Percentiles rank a stretch among this genome's conserved stretches.
Evolutionary conservation across 1,284 basidiomycete species (phyloP).

Genomic region (Pyrrhoderma lamaoense): DNA sequence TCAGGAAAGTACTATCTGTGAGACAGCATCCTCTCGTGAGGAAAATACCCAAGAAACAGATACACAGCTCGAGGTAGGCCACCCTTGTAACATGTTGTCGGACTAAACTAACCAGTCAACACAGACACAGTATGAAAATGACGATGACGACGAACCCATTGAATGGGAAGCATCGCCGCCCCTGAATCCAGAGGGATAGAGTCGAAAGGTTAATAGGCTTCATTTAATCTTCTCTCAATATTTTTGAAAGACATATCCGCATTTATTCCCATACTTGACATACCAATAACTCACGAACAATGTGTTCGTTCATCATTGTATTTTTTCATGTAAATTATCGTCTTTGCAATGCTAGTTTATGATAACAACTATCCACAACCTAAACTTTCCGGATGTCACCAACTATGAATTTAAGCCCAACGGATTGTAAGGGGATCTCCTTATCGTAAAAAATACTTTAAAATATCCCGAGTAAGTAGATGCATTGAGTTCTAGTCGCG

Average conservation of each 20-base stretch:
- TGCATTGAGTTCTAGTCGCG: no score
- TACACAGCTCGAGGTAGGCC: constrained; percentile 17
- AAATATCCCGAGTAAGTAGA: no score
- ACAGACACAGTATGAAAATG: constrained; percentile 13
- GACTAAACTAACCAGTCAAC: background rate
- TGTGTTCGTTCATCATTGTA: no score
- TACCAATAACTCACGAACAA: no score
- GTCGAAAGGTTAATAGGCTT: no score
- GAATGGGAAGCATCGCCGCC: constrained; percentile 22
- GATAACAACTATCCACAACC: background rate
- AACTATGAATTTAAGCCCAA: no score
- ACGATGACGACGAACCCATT: constrained; percentile 18
- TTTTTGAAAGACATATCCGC: no score
- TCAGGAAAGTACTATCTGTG: constrained; percentile 13
- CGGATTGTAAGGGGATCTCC: no score
- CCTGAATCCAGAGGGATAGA: background rate
- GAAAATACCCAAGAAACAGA: constrained; percentile 1
- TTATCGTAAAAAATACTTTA: no score
- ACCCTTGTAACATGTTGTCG: no score
- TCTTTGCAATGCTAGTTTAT: background rate
- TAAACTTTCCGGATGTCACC: background rate
- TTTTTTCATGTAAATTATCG: background rate
- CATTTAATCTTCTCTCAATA: no score
- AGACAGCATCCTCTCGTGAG: constrained; percentile 5
- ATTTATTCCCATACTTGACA: no score